Percentiles rank a stretch among this genome's conserved stretches.
phyloP scores from a whole-genome alignment of 2,329 filamentous ascomycete species.

The Fonsecaea nubica region DNA sequence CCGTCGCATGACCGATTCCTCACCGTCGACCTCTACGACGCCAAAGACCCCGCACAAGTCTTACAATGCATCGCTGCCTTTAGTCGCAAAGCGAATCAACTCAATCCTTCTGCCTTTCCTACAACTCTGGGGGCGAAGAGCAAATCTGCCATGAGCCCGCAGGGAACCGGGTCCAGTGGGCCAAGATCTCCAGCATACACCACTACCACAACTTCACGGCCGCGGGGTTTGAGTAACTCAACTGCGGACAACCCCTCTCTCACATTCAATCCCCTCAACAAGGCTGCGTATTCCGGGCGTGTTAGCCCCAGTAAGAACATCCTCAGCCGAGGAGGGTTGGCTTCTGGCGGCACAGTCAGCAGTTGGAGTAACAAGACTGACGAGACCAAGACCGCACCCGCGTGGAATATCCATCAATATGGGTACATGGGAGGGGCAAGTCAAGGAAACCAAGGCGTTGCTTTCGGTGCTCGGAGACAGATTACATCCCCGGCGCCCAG shows the following conservation, averaged over 20 bases:
- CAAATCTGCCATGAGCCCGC: slow-evolving; percentile 67
- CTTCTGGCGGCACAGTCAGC: slow-evolving; percentile 66
- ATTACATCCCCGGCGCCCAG: slow-evolving; percentile 82
- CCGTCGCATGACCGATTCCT: slow-evolving; percentile 95
- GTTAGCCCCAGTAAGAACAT: slow-evolving; percentile 66
- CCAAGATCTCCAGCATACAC: slow-evolving; percentile 49
- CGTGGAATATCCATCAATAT: slow-evolving; percentile 99
- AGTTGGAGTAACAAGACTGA: slow-evolving; percentile 90
- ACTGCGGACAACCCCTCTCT: slow-evolving; percentile 51
- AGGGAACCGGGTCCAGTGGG: slow-evolving; percentile 68
- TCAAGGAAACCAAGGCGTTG: slow-evolving; percentile 91
- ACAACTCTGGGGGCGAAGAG: slow-evolving; percentile 76
- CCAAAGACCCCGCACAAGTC: slow-evolving; percentile 95
- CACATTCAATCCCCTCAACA: slow-evolving; percentile 54
- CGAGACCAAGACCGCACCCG: slow-evolving; percentile 79
- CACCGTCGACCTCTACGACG: slow-evolving; percentile 94
- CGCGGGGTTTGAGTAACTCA: slow-evolving; percentile 61
- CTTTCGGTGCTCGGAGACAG: slow-evolving; percentile 88
- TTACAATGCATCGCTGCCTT: slow-evolving; percentile 91
- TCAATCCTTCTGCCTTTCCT: slow-evolving; percentile 77
- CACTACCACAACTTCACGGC: slow-evolving; percentile 57
- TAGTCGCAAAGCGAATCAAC: slow-evolving; percentile 79
- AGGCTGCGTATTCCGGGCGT: slow-evolving; percentile 56
- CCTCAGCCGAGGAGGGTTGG: slow-evolving; percentile 38
- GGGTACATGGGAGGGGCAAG: slow-evolving; percentile 98